Percentiles rank a stretch among this genome's conserved stretches.
Evolutionary conservation across 1,139 yeast genomes (phyloP).

Genomic region (Saccharomyces pastorianus): DNA sequence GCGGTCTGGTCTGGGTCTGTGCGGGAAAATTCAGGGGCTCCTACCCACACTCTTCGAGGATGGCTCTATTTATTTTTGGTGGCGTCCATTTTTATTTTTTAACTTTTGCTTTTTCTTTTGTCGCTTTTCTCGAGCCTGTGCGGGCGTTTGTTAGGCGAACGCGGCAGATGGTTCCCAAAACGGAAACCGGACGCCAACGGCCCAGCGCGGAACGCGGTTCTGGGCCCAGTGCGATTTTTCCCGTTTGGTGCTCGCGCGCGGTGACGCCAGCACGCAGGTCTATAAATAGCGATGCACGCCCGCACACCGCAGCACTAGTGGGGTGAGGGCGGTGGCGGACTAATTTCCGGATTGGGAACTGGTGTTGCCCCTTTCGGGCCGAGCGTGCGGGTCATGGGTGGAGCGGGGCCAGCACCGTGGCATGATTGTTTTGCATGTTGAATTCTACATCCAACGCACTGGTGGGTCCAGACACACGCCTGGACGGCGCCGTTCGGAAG

Average conservation of each 20-base stretch:
- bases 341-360: background rate
- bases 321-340: background rate
- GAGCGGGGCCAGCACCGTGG: background rate
- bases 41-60: slow-evolving; percentile 82
- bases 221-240: background rate
- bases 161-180: background rate
- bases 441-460: background rate
- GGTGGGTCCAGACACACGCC: background rate
- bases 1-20: slow-evolving; percentile 94
- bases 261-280: background rate
- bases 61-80: background rate
- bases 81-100: background rate
- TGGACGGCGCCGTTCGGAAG: background rate
- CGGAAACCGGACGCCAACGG: background rate
- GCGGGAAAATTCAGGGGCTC: slow-evolving; percentile 95
- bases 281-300: background rate
- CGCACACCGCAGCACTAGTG: background rate
- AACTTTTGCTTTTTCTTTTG: slow-evolving; percentile 59
- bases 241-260: background rate
- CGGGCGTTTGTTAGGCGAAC: background rate
- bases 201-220: background rate
- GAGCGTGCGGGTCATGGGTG: background rate
- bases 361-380: background rate
- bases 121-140: background rate
- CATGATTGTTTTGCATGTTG: background rate